Evolutionary conservation across 352 stramenopile species (phyloP).

Genomic region (Pythium volutum): DNA sequence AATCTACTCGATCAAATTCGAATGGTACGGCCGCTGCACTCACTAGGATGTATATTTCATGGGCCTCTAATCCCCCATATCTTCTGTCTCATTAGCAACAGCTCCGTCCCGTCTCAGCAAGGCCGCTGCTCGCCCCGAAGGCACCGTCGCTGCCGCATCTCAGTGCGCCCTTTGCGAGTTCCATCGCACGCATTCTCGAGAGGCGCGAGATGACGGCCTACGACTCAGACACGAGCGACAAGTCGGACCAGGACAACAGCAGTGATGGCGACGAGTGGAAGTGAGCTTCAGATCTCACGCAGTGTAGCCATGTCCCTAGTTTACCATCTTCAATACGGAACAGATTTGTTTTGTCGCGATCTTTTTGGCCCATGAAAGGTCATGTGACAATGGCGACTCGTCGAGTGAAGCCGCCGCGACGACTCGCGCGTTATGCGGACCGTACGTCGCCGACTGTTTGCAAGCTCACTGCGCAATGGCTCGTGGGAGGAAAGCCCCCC

Average conservation of each 20-base stretch:
- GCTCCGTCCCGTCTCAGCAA: conserved; percentile 35
- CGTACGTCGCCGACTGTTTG: no score
- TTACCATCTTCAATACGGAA: not conserved
- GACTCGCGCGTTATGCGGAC: no score
- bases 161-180: conserved; percentile 42
- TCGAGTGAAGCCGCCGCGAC: no score
- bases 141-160: conserved; percentile 8
- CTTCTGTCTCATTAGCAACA: conserved; percentile 41
- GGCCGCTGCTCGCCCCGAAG: conserved; percentile 7
- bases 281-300: not conserved
- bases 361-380: no score
- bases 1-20: conserved; percentile 54
- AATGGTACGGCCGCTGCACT: conserved; percentile 17
- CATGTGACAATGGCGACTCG: no score
- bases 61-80: not conserved
- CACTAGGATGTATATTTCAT: not conserved
- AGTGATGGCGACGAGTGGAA: conserved; percentile 15
- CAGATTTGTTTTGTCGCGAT: not conserved
- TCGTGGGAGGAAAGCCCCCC: no score
- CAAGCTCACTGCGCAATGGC: no score
- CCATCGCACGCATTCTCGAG: conserved; percentile 64
- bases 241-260: conserved; percentile 3
- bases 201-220: conserved; percentile 51
- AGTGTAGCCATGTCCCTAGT: not conserved
- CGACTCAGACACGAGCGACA: conserved; percentile 44